phyloP scores from a whole-genome alignment of 2,329 filamentous ascomycete species.

The Coniochaeta pulveracea region DNA sequence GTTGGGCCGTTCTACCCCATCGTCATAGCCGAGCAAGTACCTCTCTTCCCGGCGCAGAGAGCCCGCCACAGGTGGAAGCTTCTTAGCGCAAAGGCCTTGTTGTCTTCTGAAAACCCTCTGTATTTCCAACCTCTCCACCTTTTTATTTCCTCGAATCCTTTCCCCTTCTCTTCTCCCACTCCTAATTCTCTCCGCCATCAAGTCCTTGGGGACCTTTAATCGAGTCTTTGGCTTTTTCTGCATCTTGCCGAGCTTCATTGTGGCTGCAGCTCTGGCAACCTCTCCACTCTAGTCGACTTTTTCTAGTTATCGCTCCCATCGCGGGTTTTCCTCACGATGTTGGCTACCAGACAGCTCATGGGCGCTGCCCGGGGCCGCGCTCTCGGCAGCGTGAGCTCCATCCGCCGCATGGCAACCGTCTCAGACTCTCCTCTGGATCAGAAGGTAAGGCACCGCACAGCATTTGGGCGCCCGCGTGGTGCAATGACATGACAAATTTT shows the following conservation, averaged over 20 bases:
- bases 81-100: constrained; percentile 4
- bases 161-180: constrained; percentile 13
- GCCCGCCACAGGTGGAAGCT: constrained; percentile 2
- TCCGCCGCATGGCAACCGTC: constrained; percentile 68
- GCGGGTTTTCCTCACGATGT: constrained; percentile 37
- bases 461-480: not conserved
- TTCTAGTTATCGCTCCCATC: constrained; percentile 7
- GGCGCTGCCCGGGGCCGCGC: constrained; percentile 53
- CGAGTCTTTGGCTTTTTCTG: constrained; percentile 13
- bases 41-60: constrained; percentile 1
- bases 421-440: constrained; percentile 76
- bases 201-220: constrained; percentile 6
- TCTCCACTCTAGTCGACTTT: constrained; percentile 24
- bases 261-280: constrained; percentile 12
- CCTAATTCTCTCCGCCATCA: constrained; percentile 7
- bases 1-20: constrained; percentile 12
- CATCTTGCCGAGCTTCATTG: constrained; percentile 16
- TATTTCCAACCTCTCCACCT: constrained; percentile 22
- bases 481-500: not conserved
- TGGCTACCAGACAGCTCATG: constrained; percentile 61
- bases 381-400: constrained; percentile 46
- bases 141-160: constrained; percentile 7
- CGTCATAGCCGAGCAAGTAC: constrained; percentile 17
- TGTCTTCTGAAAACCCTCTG: constrained; percentile 4
- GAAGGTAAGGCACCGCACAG: constrained; percentile 50